Conservation (phyloP, 225 moss, liverwort and hornwort species). For the Marchantia paleacea region DNA sequence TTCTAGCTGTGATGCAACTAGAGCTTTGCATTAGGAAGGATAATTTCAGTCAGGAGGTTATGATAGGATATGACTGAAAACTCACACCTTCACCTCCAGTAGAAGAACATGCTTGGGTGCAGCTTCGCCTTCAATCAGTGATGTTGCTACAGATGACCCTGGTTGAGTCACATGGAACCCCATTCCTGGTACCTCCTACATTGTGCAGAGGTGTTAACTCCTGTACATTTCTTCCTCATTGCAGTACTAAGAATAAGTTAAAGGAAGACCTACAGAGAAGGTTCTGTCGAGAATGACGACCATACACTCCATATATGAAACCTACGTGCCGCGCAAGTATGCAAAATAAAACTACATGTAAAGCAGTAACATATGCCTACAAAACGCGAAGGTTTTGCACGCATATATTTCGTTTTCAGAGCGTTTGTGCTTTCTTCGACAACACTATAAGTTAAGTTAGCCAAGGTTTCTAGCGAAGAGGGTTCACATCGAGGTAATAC, state of each 20-base stretch:
- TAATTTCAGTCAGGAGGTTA: no score
- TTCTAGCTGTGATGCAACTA: not conserved
- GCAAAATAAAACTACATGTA: no score
- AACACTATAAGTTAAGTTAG: not conserved
- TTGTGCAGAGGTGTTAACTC: conserved; percentile 23
- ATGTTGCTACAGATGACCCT: conserved; percentile 95
- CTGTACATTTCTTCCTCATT: conserved; percentile 6
- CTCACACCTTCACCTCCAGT: conserved; percentile 79
- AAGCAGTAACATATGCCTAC: no score
- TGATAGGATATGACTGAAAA: not conserved
- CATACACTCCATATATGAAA: not conserved
- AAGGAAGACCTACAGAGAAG: not conserved
- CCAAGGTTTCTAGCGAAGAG: not conserved
- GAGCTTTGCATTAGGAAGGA: not conserved
- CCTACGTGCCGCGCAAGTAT: no score
- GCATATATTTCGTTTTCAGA: not conserved
- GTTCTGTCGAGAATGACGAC: not conserved
- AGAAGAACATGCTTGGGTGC: conserved; percentile 96
- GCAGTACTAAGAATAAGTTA: not conserved
- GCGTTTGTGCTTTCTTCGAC: not conserved
- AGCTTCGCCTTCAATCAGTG: conserved; percentile 93
- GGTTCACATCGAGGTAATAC: not conserved
- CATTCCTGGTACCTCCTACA: conserved; percentile 99
- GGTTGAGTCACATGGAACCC: conserved; percentile 98
- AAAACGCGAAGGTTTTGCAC: no score